A percentile compares a stretch with the other conserved stretches of the same genome.
phyloP scores from a whole-genome alignment of 441 rosid genomes.

The Bruguiera hainesii region DNA sequence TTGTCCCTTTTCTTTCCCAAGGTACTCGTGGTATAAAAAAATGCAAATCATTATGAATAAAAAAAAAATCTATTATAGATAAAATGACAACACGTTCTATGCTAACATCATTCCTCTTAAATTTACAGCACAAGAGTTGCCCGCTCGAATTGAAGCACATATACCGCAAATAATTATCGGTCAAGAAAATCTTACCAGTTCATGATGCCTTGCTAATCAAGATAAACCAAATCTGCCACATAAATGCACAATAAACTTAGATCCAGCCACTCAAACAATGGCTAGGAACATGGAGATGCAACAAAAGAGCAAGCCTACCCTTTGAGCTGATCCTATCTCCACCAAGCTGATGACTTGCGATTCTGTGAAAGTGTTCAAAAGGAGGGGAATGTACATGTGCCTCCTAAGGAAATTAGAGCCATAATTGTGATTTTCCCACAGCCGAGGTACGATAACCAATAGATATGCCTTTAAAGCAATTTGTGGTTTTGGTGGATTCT shows the following conservation, averaged over 20 bases:
- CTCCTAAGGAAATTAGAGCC: conserved; percentile 22
- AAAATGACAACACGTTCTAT: too few species aligned
- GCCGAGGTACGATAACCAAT: conserved; percentile 26
- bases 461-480: conserved; percentile 23
- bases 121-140: too few species aligned
- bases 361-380: conserved; percentile 14
- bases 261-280: conserved; percentile 10
- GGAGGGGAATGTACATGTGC: conserved; percentile 16
- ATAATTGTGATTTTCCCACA: conserved; percentile 16
- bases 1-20: too few species aligned
- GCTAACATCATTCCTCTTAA: too few species aligned
- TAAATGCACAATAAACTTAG: conserved; percentile 22
- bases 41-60: too few species aligned
- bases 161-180: conserved; percentile 8
- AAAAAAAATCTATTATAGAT: too few species aligned
- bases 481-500: conserved; percentile 18
- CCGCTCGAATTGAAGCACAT: conserved; percentile 1
- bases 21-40: too few species aligned
- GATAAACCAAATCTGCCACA: conserved; percentile 31
- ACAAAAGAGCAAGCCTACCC: conserved; percentile 27
- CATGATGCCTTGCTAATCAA: conserved; percentile 15
- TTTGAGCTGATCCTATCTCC: conserved; percentile 18
- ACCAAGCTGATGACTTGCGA: background rate
- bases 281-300: conserved; percentile 10
- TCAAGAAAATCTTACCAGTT: conserved; percentile 28